Evolutionary conservation across 2,329 filamentous ascomycete genomes (phyloP).

Genomic region (Arthroderma sp.): DNA sequence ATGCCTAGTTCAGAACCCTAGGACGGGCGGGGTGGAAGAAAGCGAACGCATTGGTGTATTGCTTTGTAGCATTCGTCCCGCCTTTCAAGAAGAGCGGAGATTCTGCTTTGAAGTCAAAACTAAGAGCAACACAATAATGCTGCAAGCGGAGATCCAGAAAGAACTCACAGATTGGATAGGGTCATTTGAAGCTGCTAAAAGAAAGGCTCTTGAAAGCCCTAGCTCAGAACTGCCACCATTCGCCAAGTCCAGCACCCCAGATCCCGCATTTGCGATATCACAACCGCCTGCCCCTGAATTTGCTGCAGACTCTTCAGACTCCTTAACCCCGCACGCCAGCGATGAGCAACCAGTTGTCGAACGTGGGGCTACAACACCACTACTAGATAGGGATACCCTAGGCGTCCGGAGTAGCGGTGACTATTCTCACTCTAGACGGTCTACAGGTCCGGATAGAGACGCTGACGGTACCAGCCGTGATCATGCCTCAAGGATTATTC

Average conservation of each 20-base stretch:
- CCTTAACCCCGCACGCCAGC: conserved; percentile 43
- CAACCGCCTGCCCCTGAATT: conserved; percentile 82
- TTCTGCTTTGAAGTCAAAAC: conserved; percentile 99
- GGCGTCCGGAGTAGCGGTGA: conserved; percentile 61
- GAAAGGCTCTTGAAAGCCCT: conserved; percentile 70
- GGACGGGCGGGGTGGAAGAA: conserved; percentile 76
- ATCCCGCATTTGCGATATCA: conserved; percentile 82
- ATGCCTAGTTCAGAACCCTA: conserved; percentile 71
- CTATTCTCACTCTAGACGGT: conserved; percentile 39
- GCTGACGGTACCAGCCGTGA: conserved; percentile 61
- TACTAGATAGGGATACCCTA: conserved; percentile 51
- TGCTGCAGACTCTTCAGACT: conserved; percentile 64
- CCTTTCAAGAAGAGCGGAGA: conserved; percentile 79
- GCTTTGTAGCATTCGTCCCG: conserved; percentile 82
- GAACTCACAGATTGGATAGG: conserved; percentile 93
- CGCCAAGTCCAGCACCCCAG: conserved; percentile 36
- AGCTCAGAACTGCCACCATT: conserved; percentile 38
- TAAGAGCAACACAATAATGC: conserved; percentile 75
- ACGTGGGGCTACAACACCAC: conserved; percentile 50
- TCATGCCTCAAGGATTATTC: conserved; percentile 78
- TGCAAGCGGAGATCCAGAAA: conserved; percentile 84
- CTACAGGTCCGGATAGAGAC: conserved; percentile 46
- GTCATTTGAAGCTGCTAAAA: conserved; percentile 87
- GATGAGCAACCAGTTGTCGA: conserved; percentile 48
- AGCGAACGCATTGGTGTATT: conserved; percentile 93